These are phyloP conservation scores for Blastocystis sp. DNA, from an alignment of 352 stramenopile genomes.

Conservation along the genomic window DNA sequence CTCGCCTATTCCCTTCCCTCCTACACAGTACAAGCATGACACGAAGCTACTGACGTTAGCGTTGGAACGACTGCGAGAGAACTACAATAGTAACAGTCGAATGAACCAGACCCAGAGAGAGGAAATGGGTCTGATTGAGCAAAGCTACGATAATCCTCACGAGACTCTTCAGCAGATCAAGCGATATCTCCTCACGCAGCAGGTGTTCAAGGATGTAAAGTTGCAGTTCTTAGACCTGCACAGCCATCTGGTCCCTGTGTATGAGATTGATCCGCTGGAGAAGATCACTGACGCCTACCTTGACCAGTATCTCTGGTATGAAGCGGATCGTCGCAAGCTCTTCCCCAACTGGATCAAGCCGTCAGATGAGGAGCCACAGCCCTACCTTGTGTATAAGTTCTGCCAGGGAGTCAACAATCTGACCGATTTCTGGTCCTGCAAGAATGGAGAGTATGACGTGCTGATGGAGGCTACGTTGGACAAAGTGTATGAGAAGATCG, in stretches of 20 bases:
- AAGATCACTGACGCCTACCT: slow-evolving; percentile 98
- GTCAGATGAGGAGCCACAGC: slow-evolving; percentile 93
- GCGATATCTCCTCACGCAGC: slow-evolving; percentile 93
- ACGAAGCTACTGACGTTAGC: slow-evolving; percentile 98
- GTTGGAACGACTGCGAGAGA: slow-evolving; percentile 96
- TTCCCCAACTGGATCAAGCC: slow-evolving; percentile 99
- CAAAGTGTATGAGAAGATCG: slow-evolving; percentile 99
- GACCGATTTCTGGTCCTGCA: slow-evolving; percentile 93
- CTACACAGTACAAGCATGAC: slow-evolving; percentile 99
- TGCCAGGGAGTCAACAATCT: slow-evolving; percentile 99
- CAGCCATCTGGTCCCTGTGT: slow-evolving; percentile 94
- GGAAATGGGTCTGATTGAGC: slow-evolving; percentile 96
- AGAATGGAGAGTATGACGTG: slow-evolving; percentile 94
- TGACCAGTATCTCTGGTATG: slow-evolving; percentile 99
- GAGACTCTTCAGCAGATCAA: slow-evolving; percentile 97
- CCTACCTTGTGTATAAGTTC: slow-evolving; percentile 98
- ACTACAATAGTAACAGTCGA: slow-evolving; percentile 90
- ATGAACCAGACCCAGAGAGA: slow-evolving; percentile 94
- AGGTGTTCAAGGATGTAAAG: slow-evolving; percentile 99
- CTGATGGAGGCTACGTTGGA: slow-evolving; percentile 97
- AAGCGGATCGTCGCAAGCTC: slow-evolving; percentile 97
- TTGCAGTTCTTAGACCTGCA: slow-evolving; percentile 99
- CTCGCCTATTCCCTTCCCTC: slow-evolving; percentile 95
- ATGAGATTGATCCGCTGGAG: slow-evolving; percentile 97
- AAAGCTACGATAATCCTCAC: slow-evolving; percentile 93